phyloP scores from a whole-genome alignment of 495 filamentous ascomycete genomes.

The Lichina pygmaea region DNA sequence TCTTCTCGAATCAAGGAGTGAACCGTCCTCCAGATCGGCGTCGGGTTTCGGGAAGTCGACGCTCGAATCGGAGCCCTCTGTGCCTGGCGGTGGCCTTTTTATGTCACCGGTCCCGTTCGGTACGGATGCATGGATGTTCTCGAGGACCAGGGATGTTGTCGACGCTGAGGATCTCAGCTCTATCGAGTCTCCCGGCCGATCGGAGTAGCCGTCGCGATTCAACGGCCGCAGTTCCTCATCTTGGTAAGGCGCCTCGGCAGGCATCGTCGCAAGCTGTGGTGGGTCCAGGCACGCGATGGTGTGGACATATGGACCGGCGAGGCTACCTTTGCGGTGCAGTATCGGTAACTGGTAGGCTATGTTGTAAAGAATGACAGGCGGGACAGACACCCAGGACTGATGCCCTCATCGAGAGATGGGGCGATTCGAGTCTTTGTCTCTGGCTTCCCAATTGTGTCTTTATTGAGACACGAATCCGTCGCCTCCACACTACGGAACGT shows the following conservation, averaged over 20 bases:
- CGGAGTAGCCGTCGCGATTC: not conserved
- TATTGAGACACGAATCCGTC: too few relatives aligned
- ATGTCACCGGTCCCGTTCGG: slow-evolving; percentile 3
- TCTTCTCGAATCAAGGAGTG: slow-evolving; percentile 9
- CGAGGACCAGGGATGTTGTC: slow-evolving; percentile 53
- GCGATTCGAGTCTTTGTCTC: too few relatives aligned
- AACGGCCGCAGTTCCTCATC: not conserved
- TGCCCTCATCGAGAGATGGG: too few relatives aligned
- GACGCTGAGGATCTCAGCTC: slow-evolving; percentile 42
- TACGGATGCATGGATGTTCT: slow-evolving; percentile 27
- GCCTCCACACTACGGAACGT: too few relatives aligned
- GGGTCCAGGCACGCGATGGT: too few relatives aligned
- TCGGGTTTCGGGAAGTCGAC: slow-evolving; percentile 1
- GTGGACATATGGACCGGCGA: too few relatives aligned
- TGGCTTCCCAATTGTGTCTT: too few relatives aligned
- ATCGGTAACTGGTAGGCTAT: too few relatives aligned
- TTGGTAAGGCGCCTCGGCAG: not conserved
- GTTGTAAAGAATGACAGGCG: too few relatives aligned
- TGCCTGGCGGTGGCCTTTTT: slow-evolving; percentile 7
- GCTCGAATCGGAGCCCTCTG: slow-evolving; percentile 12
- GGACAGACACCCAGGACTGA: too few relatives aligned
- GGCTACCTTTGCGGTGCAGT: too few relatives aligned
- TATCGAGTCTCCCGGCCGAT: slow-evolving; percentile 11
- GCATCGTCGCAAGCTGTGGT: not conserved
- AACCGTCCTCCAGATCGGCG: slow-evolving; percentile 4